Percentiles rank a stretch among this genome's conserved stretches.
Conservation (phyloP, 805 yeast species). For the Hanseniaspora pseudoguilliermondii region DNA sequence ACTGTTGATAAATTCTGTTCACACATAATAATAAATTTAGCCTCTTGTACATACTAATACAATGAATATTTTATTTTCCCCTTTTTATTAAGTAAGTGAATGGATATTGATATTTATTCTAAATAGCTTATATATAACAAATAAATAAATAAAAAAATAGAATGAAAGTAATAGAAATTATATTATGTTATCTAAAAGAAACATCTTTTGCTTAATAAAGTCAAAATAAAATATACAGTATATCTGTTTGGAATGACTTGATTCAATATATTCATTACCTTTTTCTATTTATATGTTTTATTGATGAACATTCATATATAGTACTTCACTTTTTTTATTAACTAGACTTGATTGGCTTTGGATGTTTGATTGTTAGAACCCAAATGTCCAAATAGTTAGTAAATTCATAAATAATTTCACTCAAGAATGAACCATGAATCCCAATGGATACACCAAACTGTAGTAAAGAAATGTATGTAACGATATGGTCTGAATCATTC, state of each 20-base stretch:
- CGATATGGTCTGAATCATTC: constrained; percentile 31
- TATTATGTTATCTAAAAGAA: too few species aligned
- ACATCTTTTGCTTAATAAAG: too few species aligned
- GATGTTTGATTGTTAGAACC: constrained; percentile 73
- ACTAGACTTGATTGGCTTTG: constrained; percentile 32
- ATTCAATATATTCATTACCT: too few species aligned
- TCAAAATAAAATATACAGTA: too few species aligned
- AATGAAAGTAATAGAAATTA: too few species aligned
- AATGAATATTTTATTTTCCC: not conserved
- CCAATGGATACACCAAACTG: constrained; percentile 59
- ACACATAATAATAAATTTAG: not conserved
- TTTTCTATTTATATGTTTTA: not conserved
- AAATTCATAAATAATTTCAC: constrained; percentile 67
- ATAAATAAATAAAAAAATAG: too few species aligned
- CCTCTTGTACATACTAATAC: constrained; percentile 9
- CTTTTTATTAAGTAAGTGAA: not conserved
- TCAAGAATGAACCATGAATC: constrained; percentile 56
- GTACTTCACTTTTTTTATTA: not conserved
- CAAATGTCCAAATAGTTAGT: constrained; percentile 72
- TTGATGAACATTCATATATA: too few species aligned
- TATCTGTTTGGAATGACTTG: too few species aligned
- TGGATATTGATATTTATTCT: not conserved
- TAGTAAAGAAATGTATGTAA: constrained; percentile 45
- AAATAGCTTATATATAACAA: not conserved
- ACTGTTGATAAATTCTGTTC: not conserved